Conservation (phyloP, 768 basidiomycete species). For the Xanthoconium stramineum region DNA sequence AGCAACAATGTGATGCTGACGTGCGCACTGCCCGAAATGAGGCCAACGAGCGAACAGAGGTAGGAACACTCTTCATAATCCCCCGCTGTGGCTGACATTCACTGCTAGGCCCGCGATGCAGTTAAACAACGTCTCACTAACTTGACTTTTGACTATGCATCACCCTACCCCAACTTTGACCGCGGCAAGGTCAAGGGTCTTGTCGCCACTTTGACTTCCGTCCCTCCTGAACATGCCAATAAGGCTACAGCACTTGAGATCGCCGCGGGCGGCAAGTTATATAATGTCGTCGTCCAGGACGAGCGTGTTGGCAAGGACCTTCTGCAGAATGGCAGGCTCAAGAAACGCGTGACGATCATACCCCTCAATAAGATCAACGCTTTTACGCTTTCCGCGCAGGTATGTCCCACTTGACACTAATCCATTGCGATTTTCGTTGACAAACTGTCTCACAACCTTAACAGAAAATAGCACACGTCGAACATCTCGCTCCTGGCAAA, state of each 20-base stretch:
- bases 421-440: neutral
- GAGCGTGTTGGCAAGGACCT: constrained; percentile 86
- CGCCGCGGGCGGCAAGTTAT: constrained; percentile 83
- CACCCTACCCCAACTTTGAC: constrained; percentile 79
- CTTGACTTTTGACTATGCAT: constrained; percentile 80
- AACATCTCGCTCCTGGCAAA: constrained; percentile 71
- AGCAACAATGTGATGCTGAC: constrained; percentile 52
- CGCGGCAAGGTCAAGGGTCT: constrained; percentile 85
- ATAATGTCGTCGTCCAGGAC: constrained; percentile 91
- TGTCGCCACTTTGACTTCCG: constrained; percentile 82
- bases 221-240: constrained; percentile 65
- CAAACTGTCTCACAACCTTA: neutral
- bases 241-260: constrained; percentile 92
- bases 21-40: constrained; percentile 50
- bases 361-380: constrained; percentile 89
- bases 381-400: constrained; percentile 50
- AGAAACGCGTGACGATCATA: constrained; percentile 89
- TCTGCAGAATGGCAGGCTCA: constrained; percentile 71
- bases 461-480: constrained; percentile 76
- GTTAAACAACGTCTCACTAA: constrained; percentile 63
- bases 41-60: constrained; percentile 62
- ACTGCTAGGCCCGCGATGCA: constrained; percentile 58
- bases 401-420: constrained; percentile 17
- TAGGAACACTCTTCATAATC: constrained; percentile 28
- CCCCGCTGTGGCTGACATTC: constrained; percentile 6